A percentile compares a stretch with the other conserved stretches of the same genome.
These are phyloP conservation scores for Singerocomus inundabilis DNA, from an alignment of 1,284 basidiomycete genomes.

Conservation along the genomic window DNA sequence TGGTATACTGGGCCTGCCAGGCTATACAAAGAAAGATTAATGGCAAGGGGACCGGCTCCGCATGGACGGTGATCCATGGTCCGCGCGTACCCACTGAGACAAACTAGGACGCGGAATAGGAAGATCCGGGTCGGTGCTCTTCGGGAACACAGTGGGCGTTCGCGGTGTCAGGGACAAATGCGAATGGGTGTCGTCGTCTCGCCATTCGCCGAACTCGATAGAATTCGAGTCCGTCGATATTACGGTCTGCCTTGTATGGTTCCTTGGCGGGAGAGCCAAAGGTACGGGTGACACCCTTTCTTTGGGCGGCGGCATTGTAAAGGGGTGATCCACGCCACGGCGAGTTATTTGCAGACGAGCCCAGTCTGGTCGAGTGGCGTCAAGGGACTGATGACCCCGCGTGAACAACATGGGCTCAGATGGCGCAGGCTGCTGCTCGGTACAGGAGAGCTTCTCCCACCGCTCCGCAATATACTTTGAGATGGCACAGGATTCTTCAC, in stretches of 20 bases:
- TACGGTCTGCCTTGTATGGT: constrained; percentile 7
- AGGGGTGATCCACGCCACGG: constrained; percentile 52
- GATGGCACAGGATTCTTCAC: constrained; percentile 23
- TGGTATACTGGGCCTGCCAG: constrained; percentile 6
- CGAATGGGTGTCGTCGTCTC: constrained; percentile 2
- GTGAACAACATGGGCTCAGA: constrained; percentile 20
- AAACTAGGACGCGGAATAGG: constrained; percentile 52
- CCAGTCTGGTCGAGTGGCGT: constrained; percentile 42
- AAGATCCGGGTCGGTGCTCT: constrained; percentile 47
- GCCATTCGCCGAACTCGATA: neutral
- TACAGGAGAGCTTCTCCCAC: constrained; percentile 30
- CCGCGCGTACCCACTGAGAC: constrained; percentile 59
- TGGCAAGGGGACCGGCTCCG: constrained; percentile 8
- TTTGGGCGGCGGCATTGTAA: constrained; percentile 20
- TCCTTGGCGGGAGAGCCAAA: constrained; percentile 21
- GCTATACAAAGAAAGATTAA: constrained; percentile 8
- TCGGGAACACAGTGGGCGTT: constrained; percentile 37
- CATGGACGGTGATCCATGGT: constrained; percentile 29
- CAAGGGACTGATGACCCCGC: constrained; percentile 22
- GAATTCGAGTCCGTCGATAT: constrained; percentile 2
- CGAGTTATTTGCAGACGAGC: constrained; percentile 41
- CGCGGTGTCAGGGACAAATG: constrained; percentile 4
- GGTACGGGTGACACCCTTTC: constrained; percentile 3
- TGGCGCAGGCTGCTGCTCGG: constrained; percentile 15
- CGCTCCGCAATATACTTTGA: constrained; percentile 31